phyloP scores from a whole-genome alignment of 2,329 filamentous ascomycete genomes.

The Trichoderma atroviride region DNA sequence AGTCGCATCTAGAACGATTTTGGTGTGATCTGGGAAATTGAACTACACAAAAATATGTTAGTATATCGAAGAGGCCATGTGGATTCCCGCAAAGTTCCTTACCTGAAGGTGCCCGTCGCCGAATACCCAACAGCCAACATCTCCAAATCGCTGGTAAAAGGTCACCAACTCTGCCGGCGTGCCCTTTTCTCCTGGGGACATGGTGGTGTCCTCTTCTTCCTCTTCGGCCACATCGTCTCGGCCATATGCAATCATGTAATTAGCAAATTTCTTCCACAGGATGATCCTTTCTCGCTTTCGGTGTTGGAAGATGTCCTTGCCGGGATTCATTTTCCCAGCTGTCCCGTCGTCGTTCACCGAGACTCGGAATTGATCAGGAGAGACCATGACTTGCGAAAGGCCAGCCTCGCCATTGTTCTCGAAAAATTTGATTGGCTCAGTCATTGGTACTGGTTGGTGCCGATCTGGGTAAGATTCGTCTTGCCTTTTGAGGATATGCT shows the following conservation, averaged over 20 bases:
- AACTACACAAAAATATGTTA: conserved; percentile 55
- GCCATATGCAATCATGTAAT: conserved; percentile 74
- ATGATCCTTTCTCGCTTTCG: conserved; percentile 67
- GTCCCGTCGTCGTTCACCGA: conserved; percentile 60
- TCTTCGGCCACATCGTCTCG: conserved; percentile 66
- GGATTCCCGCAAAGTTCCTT: conserved; percentile 30
- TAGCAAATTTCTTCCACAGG: conserved; percentile 73
- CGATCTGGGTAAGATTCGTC: conserved; percentile 59
- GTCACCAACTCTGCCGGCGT: conserved; percentile 64
- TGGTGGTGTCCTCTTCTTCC: conserved; percentile 44
- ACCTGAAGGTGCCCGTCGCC: conserved; percentile 78
- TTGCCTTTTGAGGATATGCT: conserved; percentile 65
- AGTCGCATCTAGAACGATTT: conserved; percentile 74
- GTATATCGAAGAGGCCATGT: conserved; percentile 1
- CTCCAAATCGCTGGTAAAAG: conserved; percentile 80
- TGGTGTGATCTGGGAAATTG: conserved; percentile 88
- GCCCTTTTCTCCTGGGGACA: conserved; percentile 43
- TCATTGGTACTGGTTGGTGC: conserved; percentile 66
- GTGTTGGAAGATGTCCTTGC: conserved; percentile 66
- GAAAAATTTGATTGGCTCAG: conserved; percentile 68
- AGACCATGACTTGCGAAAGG: conserved; percentile 63
- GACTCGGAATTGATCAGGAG: conserved; percentile 63
- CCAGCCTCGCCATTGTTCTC: conserved; percentile 70
- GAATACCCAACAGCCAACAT: conserved; percentile 81
- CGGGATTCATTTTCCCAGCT: conserved; percentile 62